Evolutionary conservation across 2,329 filamentous ascomycete genomes (phyloP), one percentile per base, ranked within the genome.

Genomic region (Nemania sp.): DNA sequence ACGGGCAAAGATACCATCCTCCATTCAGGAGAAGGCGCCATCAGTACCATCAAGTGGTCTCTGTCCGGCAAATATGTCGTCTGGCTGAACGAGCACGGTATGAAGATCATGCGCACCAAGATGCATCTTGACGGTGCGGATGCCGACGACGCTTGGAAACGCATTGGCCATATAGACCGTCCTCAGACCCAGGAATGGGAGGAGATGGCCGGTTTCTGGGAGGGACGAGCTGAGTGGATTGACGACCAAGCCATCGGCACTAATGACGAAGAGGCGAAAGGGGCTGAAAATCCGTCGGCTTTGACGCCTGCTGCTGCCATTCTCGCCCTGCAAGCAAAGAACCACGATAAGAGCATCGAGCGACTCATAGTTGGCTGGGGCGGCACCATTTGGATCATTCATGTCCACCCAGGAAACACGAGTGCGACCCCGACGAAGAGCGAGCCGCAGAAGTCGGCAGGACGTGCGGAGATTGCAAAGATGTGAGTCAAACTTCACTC

Each of bases 161-260:
- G 93, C 8, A 90, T 99, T 59, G 92, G 90, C 20, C 93, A 97
- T 68, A 87, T 96, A 56, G 91, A 96, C 67, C 84, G 91, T 37
- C 94, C 94, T 2, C 89, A 91, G 64, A 89, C 88, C 5, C 85
- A 88, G 7, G 86, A 88, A 51, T 97, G 94, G 91, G 91, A 97
- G 62, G 91, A 96, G 36, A 97, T 99, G 92, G 92, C 92, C 0
- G 84, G 89, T 41, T 90, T 97, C 3, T 97, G 94, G 92, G 96
- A 93, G 74, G 90, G 90, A 2, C 82, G 92, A 19, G 86, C 86
- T 1, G 91, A 97, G 69, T 99, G 94, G 94, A 88, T 97, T 39
- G 90, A 97, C 65, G 89, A 96, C 64, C 81, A 86, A 56, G 79
- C 83, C 5, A 77, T 97, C n/a, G 89, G 92, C 61, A 78, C 76